phyloP scores from a whole-genome alignment of 2,329 filamentous ascomycete species.

The Pseudogymnoascus sp. region DNA sequence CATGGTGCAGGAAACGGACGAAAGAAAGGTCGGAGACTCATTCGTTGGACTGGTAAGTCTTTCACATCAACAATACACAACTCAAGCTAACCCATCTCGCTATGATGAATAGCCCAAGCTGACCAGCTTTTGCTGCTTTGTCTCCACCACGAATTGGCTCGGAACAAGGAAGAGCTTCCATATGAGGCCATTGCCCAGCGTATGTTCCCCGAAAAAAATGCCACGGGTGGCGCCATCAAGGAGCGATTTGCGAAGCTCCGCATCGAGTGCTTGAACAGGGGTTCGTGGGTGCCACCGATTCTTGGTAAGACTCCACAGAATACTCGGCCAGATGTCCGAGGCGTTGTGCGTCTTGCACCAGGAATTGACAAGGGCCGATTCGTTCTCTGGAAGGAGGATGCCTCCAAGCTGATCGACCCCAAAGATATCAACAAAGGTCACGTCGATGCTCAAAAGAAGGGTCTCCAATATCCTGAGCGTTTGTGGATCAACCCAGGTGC shows the following conservation, averaged over 20 bases:
- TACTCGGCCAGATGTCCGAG: constrained; percentile 21
- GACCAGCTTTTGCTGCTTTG: constrained; percentile 11
- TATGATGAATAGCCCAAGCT: not conserved
- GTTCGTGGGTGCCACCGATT: constrained; percentile 36
- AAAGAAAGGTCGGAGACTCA: constrained; percentile 10
- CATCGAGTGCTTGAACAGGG: constrained; percentile 30
- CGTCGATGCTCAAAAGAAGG: not conserved
- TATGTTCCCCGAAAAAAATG: constrained; percentile 31
- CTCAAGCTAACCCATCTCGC: not conserved
- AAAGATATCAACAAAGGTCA: constrained; percentile 10
- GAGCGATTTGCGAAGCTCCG: constrained; percentile 34
- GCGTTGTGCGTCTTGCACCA: constrained; percentile 6
- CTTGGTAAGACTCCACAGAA: constrained; percentile 23
- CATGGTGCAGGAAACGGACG: constrained; percentile 11
- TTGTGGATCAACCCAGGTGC: not conserved
- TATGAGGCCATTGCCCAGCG: constrained; percentile 36
- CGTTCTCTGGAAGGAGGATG: constrained; percentile 8
- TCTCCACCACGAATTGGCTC: constrained; percentile 14
- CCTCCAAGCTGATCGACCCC: constrained; percentile 5
- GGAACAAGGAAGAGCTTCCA: constrained; percentile 29
- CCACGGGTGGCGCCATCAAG: constrained; percentile 31
- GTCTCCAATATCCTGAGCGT: not conserved
- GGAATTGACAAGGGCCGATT: constrained; percentile 7
- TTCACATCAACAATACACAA: not conserved
- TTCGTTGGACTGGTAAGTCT: constrained; percentile 11